Conservation (phyloP, 1,139 yeast species). For the Candida sp. region DNA sequence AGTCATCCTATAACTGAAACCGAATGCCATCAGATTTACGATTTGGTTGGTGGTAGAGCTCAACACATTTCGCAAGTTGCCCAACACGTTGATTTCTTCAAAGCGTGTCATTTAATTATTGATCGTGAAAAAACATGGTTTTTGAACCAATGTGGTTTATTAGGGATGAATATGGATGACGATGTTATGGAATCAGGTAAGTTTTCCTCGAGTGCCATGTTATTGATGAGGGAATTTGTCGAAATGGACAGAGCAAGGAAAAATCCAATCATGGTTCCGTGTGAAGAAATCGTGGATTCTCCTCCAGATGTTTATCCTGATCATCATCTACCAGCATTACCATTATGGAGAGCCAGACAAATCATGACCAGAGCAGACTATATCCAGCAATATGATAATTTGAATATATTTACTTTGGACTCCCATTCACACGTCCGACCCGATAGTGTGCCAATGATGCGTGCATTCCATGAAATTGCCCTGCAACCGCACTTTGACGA, state of each 20-base stretch:
- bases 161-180: conserved; percentile 81
- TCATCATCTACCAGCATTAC: conserved; percentile 67
- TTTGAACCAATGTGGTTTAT: conserved; percentile 73
- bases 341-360: conserved; percentile 82
- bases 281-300: conserved; percentile 14
- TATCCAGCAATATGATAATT: conserved; percentile 69
- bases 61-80: conserved; percentile 80
- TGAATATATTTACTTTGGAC: conserved; percentile 78
- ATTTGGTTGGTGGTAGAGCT: conserved; percentile 80
- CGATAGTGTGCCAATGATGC: conserved; percentile 86
- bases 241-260: conserved; percentile 52
- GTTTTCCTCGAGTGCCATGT: conserved; percentile 75
- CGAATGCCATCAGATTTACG: conserved; percentile 55
- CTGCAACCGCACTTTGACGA: conserved; percentile 69
- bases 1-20: conserved; percentile 33
- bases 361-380: conserved; percentile 84
- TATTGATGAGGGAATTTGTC: conserved; percentile 69
- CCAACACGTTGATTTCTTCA: conserved; percentile 55
- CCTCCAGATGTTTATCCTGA: conserved; percentile 20
- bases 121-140: conserved; percentile 87
- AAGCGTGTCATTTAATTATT: conserved; percentile 67
- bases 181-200: conserved; percentile 88
- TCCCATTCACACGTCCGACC: conserved; percentile 73
- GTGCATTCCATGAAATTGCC: conserved; percentile 80
- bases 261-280: conserved; percentile 24